These are phyloP conservation scores for Hura crepitans DNA, from an alignment of 441 rosid species.

Conservation along the genomic window DNA sequence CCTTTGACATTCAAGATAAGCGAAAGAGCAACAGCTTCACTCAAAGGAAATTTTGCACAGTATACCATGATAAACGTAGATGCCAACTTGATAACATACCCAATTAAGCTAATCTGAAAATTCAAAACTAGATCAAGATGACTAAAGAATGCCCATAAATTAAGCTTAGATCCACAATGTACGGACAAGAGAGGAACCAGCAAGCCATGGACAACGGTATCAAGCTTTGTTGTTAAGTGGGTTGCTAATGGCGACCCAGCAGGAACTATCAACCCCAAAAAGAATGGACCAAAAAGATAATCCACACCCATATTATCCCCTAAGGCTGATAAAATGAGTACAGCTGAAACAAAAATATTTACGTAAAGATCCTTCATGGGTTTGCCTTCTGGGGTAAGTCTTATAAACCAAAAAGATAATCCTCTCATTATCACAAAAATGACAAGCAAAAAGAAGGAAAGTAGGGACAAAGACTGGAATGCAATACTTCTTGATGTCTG, in stretches of 20 bases:
- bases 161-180: conserved; percentile 15
- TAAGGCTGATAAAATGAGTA: conserved; percentile 6
- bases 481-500: background rate
- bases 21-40: conserved; percentile 42
- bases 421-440: conserved; percentile 12
- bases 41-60: conserved; percentile 27
- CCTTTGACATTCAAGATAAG: conserved; percentile 49
- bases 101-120: conserved; percentile 23
- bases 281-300: conserved; percentile 26
- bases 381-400: conserved; percentile 32
- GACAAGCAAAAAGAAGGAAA: background rate
- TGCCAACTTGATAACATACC: conserved; percentile 29
- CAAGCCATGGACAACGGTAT: conserved; percentile 27
- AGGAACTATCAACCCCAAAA: conserved; percentile 34
- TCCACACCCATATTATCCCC: conserved; percentile 24
- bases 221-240: conserved; percentile 26
- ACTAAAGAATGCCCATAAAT: conserved; percentile 1
- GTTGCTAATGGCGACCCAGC: conserved; percentile 40
- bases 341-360: background rate
- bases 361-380: conserved; percentile 25
- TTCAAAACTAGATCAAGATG: background rate
- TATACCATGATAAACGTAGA: conserved; percentile 28
- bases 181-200: conserved; percentile 26
- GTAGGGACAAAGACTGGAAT: background rate
- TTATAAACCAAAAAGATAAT: conserved; percentile 24